phyloP scores from a whole-genome alignment of 441 rosid genomes.

The Erodium texanum region DNA sequence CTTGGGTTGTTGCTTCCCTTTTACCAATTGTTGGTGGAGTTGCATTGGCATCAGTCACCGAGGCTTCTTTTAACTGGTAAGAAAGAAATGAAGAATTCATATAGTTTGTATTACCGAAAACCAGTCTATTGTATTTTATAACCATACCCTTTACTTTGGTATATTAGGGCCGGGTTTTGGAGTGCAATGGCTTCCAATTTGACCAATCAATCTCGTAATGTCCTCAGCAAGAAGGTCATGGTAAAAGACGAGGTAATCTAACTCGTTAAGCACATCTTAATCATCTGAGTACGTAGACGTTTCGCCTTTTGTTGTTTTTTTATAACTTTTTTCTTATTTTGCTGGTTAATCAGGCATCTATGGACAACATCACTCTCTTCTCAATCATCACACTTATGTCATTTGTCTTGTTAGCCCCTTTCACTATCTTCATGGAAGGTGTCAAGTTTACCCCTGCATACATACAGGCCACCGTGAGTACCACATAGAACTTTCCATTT shows the following conservation, averaged over 20 bases:
- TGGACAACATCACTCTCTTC: constrained; percentile 96
- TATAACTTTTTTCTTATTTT: background rate
- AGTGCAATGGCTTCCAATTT: constrained; percentile 99
- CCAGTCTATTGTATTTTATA: background rate
- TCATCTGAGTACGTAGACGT: background rate
- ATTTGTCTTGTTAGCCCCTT: constrained; percentile 67
- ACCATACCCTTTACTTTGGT: constrained; percentile 5
- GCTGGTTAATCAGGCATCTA: constrained; percentile 47
- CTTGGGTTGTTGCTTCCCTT: constrained; percentile 80
- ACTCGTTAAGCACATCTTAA: constrained; percentile 4
- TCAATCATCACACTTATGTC: constrained; percentile 92
- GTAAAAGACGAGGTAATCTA: constrained; percentile 74
- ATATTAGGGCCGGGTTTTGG: constrained; percentile 85
- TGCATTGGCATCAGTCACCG: constrained; percentile 85
- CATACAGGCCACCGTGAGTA: constrained; percentile 76
- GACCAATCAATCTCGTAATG: constrained; percentile 95
- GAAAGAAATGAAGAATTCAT: constrained; percentile 2
- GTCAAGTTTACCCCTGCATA: constrained; percentile 79
- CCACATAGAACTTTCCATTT: constrained; percentile 5
- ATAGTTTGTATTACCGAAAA: background rate
- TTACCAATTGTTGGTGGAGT: constrained; percentile 95
- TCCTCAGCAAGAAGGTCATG: constrained; percentile 96
- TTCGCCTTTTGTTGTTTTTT: background rate
- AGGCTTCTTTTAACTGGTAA: constrained; percentile 93
- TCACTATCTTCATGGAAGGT: constrained; percentile 73